Conservation (phyloP, 75 land plant genomes). For the Ceratopteris richardii region DNA sequence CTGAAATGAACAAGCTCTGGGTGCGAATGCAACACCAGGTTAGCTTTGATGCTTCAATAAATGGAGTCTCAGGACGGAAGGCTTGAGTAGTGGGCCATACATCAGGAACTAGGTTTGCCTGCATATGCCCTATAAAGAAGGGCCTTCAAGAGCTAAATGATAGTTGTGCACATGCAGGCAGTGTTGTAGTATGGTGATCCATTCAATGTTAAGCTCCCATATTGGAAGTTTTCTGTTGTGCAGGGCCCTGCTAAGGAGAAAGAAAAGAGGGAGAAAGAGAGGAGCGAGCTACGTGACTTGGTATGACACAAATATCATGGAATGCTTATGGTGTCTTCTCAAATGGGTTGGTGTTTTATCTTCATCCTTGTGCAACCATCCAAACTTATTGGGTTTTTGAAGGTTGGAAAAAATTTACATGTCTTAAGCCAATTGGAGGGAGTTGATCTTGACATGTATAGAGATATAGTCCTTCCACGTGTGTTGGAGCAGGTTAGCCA, state of each 20-base stretch:
- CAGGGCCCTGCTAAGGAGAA: conserved; percentile 94
- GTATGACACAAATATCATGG: conserved; percentile 19
- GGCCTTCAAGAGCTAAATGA: conserved; percentile 22
- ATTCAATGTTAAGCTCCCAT: conserved; percentile 38
- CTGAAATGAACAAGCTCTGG: conserved; percentile 98
- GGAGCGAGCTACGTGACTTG: conserved; percentile 97
- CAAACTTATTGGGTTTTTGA: too few relatives aligned
- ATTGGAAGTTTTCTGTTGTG: conserved; percentile 44
- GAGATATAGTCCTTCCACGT: conserved; percentile 83
- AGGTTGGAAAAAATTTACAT: conserved; percentile 98
- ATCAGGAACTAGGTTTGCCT: conserved; percentile 2
- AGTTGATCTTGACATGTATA: conserved; percentile 94
- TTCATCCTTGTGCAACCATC: too few relatives aligned
- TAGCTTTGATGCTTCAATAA: background rate
- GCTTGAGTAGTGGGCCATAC: background rate
- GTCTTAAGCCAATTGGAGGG: conserved; percentile 96
- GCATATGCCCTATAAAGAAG: conserved; percentile 3
- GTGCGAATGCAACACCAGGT: conserved; percentile 99
- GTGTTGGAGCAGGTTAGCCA: conserved; percentile 80
- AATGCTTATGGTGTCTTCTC: too few relatives aligned
- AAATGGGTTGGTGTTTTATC: too few relatives aligned
- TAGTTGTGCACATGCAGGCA: conserved; percentile 50
- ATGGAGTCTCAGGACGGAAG: background rate
- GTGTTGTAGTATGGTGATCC: conserved; percentile 51
- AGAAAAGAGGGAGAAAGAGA: conserved; percentile 90